Base-by-base conservation (phyloP, 2,329 filamentous ascomycete genomes). In the Moelleriella libera region DNA sequence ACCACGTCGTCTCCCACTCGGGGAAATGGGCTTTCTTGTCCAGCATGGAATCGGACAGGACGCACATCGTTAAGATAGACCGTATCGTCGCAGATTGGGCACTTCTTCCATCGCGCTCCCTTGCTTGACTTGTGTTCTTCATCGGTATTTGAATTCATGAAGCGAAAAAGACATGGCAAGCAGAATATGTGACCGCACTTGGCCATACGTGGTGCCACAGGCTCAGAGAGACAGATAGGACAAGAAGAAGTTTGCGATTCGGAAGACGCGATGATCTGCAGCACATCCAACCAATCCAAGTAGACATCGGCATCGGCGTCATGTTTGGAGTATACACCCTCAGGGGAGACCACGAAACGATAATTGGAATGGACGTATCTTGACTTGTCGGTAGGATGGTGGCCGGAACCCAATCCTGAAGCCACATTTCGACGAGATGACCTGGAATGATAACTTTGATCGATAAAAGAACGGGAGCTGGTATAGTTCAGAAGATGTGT, bases 161-260 rank as follows among this genome's bases (percentile, higher is more conserved):
- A 98, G 45, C 92, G 83, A 52, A 97, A 87, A 51, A 97, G 67
- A 61, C 92, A 98, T 5, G 92, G 83, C 34, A 97, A 70, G 61
- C 92, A 98, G 63, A 96, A 97, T 10, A 98, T 95, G 61, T 98
- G 92, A 1, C 92, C 92, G 59, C 92, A 98, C 60, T 83, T 90
- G 41, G 92, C 89, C 90, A 98, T 98, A 48, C 92, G 82, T 32
- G 92, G 89, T 6, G 92, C 92, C 14, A 94, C 87, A 1, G 92
- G 92, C 48, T 85, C 86, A 2, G 85, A 94, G 30, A 98, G 76
- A 60, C 92, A 98, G 47, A 98, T 98, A 0, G 92, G 92, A 61
- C 92, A 98, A 28, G 85, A 88, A 3, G 89, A 78, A 42, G 81
- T 74, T 65, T 98, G 92, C 0, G 89, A 95, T 63, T 92, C 82